Base-by-base conservation (phyloP, 768 basidiomycete genomes). In the Leccinum pellstonianum region DNA sequence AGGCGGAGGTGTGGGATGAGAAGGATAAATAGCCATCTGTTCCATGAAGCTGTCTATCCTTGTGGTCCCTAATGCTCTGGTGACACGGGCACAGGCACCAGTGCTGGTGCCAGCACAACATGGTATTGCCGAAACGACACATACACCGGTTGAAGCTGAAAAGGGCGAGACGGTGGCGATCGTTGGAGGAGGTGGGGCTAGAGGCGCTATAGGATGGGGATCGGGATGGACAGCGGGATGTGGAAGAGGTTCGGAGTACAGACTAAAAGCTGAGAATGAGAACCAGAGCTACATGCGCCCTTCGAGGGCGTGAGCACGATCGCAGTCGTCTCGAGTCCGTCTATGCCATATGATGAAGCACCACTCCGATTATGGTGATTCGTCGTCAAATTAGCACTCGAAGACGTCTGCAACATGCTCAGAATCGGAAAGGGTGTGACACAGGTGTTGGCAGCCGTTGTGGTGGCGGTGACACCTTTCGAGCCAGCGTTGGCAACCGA, bases 381-480 rank as follows among this genome's bases (percentile, higher is more conserved):
- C 29, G 1, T 14, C 11, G 29, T 47, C 10, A 21, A 37, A 2
- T 19, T 48, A 9, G 7, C 15, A 50, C 27, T 47, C 56, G 60
- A 52, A 15, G 15, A 15, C 5, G 37, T 33, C n/a, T 41, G 59
- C 33, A 66, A 52, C 21, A 56, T 61, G 15, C 52, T 68, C 27
- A 69, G 60, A 10, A 69, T 68, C 14, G 66, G 66, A 19, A 69
- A 69, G 4, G 68, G 68, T 1, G 60, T 62, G 14, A 64, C 35
- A 49, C 33, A 4, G 15, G 19, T 12, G 0, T 31, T 55, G 14
- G 35, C 35, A 0, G 52, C 15, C 35, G 54, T 14, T 21, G 37
- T 8, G 15, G 50, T 58, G 31, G 51, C 19, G 17, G 10, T 38
- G 15, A 17, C 15, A 38, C 33, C n/a, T 37, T 33, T 51, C 8